A percentile compares a stretch with the other conserved stretches of the same genome.
Conservation (phyloP, 2,329 filamentous ascomycete genomes). For the Trichophyton mentagrophytes region DNA sequence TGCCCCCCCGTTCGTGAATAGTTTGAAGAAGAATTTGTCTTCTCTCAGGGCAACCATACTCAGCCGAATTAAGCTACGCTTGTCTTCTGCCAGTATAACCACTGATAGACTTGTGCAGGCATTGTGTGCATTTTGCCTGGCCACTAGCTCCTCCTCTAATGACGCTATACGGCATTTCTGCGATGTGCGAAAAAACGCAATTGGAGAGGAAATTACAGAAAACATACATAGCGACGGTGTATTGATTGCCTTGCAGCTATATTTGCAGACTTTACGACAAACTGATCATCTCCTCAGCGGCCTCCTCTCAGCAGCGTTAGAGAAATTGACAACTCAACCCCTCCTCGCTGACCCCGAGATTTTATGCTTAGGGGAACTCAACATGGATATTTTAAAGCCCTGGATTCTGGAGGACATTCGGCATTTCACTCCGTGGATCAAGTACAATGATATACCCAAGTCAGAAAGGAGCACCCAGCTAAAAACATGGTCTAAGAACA, state of each 20-base stretch:
- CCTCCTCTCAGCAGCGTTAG: slow-evolving; percentile 56
- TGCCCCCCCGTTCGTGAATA: slow-evolving; percentile 45
- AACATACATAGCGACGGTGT: slow-evolving; percentile 39
- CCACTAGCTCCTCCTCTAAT: slow-evolving; percentile 63
- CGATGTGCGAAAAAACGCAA: slow-evolving; percentile 55
- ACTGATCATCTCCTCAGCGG: slow-evolving; percentile 64
- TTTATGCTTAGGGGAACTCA: slow-evolving; percentile 52
- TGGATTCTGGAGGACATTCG: slow-evolving; percentile 76
- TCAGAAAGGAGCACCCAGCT: slow-evolving; percentile 49
- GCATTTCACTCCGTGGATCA: slow-evolving; percentile 76
- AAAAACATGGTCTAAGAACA: slow-evolving; percentile 50
- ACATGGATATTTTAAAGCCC: slow-evolving; percentile 61
- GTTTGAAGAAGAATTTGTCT: slow-evolving; percentile 51
- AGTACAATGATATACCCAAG: slow-evolving; percentile 61
- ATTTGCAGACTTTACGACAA: slow-evolving; percentile 62
- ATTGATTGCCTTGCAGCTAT: slow-evolving; percentile 55
- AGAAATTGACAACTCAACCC: slow-evolving; percentile 53
- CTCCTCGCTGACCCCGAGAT: slow-evolving; percentile 61
- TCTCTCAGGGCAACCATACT: slow-evolving; percentile 52
- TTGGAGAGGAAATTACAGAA: slow-evolving; percentile 49
- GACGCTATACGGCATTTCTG: slow-evolving; percentile 73
- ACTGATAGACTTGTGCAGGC: slow-evolving; percentile 51
- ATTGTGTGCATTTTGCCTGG: slow-evolving; percentile 69
- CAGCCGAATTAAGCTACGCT: slow-evolving; percentile 47
- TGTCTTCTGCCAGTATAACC: slow-evolving; percentile 34